These are phyloP conservation scores for Peltaster fructicola DNA, from an alignment of 2,329 filamentous ascomycete genomes.

Conservation along the genomic window DNA sequence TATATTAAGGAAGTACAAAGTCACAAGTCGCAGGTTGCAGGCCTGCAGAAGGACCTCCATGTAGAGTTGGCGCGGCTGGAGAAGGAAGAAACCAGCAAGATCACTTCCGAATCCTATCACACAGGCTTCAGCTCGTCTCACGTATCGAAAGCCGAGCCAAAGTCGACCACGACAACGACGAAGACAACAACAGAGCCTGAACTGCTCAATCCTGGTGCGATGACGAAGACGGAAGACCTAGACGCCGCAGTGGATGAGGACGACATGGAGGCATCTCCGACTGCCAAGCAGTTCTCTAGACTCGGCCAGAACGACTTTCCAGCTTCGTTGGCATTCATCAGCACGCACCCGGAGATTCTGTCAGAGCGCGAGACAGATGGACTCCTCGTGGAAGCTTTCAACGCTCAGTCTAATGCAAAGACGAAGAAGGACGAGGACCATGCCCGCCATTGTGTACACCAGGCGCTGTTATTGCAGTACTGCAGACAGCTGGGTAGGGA, in stretches of 20 bases:
- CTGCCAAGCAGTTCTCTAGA: constrained; percentile 64
- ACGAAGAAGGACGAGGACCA: constrained; percentile 37
- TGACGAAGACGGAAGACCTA: constrained; percentile 43
- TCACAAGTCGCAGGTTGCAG: constrained; percentile 61
- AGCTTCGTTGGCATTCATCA: constrained; percentile 57
- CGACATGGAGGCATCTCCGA: constrained; percentile 55
- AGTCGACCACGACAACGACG: constrained; percentile 12
- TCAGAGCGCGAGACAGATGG: constrained; percentile 79
- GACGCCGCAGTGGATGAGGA: constrained; percentile 43
- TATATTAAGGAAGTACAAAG: constrained; percentile 64
- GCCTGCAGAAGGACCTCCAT: constrained; percentile 57
- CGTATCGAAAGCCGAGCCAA: constrained; percentile 40
- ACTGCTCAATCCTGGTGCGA: constrained; percentile 30
- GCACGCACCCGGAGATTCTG: constrained; percentile 59
- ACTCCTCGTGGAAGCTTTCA: constrained; percentile 79
- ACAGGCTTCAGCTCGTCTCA: constrained; percentile 81
- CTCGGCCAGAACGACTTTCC: constrained; percentile 63
- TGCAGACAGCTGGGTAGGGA: constrained; percentile 78
- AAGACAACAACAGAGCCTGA: constrained; percentile 21
- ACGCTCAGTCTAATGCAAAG: constrained; percentile 60
- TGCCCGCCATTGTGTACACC: constrained; percentile 76
- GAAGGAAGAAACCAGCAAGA: constrained; percentile 71
- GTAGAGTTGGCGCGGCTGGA: constrained; percentile 65
- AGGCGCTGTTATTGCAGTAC: constrained; percentile 83
- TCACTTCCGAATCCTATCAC: constrained; percentile 79